A percentile compares a stretch with the other conserved stretches of the same genome.
Conservation (phyloP, 2,329 filamentous ascomycete genomes). For the Grosmannia clavigera region DNA sequence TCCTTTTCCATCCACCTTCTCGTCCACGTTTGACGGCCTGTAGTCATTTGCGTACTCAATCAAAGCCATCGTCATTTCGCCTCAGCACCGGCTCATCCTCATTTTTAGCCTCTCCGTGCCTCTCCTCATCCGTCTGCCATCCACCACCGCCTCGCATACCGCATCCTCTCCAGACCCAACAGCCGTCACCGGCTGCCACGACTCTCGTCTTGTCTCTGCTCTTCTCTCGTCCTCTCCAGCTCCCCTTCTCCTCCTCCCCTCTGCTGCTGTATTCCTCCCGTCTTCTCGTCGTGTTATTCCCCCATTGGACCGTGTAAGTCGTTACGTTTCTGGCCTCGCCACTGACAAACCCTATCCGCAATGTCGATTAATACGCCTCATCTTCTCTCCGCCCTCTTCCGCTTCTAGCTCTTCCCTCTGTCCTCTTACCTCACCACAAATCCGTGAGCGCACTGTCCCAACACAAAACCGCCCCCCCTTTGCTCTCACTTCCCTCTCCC, state of each 20-base stretch:
- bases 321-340: background rate
- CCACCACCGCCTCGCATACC: background rate
- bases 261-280: background rate
- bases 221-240: conserved; percentile 11
- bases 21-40: background rate
- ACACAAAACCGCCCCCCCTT: background rate
- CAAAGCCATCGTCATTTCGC: background rate
- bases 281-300: background rate
- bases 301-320: background rate
- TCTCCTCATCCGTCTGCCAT: background rate
- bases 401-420: background rate
- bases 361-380: background rate
- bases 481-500: conserved; percentile 7
- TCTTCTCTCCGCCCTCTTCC: background rate
- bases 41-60: background rate
- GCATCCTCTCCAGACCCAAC: conserved; percentile 11
- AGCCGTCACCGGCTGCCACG: background rate
- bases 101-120: background rate
- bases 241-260: background rate
- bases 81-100: background rate
- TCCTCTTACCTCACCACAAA: conserved; percentile 1
- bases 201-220: conserved; percentile 1
- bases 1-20: background rate
- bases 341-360: background rate
- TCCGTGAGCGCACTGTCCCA: conserved; percentile 4